Evolutionary conservation across 2,329 filamentous ascomycete genomes (phyloP), one percentile per base, ranked within the genome.

Genomic region (Clonostachys solani): DNA sequence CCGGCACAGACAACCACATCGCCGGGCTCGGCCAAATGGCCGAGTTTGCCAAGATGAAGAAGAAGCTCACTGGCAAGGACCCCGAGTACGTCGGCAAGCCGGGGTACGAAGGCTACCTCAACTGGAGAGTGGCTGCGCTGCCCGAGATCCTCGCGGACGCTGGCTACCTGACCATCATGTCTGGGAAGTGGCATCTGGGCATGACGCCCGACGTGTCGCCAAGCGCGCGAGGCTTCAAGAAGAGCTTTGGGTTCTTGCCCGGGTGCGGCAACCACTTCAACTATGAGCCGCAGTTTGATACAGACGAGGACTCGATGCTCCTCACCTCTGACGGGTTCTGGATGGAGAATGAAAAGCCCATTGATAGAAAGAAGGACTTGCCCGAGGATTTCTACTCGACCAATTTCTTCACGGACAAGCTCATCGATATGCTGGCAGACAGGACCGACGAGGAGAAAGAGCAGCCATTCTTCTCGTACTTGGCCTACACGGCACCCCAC

Each of bases 241-340:
- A 73, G 29, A 78, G 73, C 33, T 78, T 84, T 46, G 78, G 80
- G 3, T 76, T 81, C 55, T 64, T 85, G 3, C 80, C 81, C 0
- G 81, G 76, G 2, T 82, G 80, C 58, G 76, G 73, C 44, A 80
- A 80, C 47, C 75, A 80, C 54, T 61, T 57, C 50, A 57, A 50
- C 43, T 59, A 55, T 17, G 58, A 63, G 49, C 60, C 60, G 8
- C 56, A 60, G 36, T 56, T 63, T 8, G 54, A 66, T 44, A 57
- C 56, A 45, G 41, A 29, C 10, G 23, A 29, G 23, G 23, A 29
- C 4, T 29, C 23, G 9, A 29, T 29, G 23, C 56, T 68, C 23
- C 61, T 67, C 47, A 59, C 52, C 44, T 62, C 66, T 47, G 62
- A 67, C 45, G 64, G 60, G 5, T 23, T 47, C 9, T 47, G 46